These are phyloP conservation scores for Acanthamoeba royreba DNA, from an alignment of 208 protist species.

Conservation along the genomic window DNA sequence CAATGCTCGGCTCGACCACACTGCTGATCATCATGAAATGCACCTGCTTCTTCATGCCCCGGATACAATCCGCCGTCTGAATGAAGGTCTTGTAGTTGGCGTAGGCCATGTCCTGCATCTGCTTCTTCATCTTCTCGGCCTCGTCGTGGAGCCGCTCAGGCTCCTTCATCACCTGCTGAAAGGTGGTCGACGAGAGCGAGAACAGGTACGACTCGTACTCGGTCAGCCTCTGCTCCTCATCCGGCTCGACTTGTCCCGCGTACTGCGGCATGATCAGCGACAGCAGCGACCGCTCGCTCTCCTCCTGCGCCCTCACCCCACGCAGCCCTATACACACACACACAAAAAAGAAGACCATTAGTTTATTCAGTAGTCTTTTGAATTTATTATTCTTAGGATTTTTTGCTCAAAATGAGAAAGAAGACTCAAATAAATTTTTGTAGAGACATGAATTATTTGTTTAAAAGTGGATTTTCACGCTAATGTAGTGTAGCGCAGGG, in stretches of 20 bases:
- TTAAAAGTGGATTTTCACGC: no score
- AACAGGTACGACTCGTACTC: not conserved
- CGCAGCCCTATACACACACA: not conserved
- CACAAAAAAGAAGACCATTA: no score
- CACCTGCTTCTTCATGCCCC: not conserved
- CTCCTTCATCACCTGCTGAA: conserved; percentile 8
- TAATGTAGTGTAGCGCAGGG: no score
- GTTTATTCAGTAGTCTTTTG: no score
- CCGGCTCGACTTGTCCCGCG: not conserved
- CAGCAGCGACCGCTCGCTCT: not conserved
- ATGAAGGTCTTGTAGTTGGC: conserved; percentile 59
- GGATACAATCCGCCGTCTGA: conserved; percentile 50
- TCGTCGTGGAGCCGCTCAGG: not conserved
- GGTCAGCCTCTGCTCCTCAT: not conserved
- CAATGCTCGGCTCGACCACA: not conserved
- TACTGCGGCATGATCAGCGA: not conserved
- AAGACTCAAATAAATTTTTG: no score
- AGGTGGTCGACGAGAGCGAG: not conserved
- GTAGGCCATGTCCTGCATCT: conserved; percentile 55
- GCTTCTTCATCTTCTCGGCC: conserved; percentile 12
- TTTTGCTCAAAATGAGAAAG: no score
- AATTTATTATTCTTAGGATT: no score
- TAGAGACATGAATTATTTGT: no score
- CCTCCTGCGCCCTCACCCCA: not conserved
- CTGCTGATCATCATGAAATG: not conserved